Evolutionary conservation across 306 rosid genomes (phyloP), one percentile per base, ranked within the genome.

Genomic region (Abrus pulchellus): DNA sequence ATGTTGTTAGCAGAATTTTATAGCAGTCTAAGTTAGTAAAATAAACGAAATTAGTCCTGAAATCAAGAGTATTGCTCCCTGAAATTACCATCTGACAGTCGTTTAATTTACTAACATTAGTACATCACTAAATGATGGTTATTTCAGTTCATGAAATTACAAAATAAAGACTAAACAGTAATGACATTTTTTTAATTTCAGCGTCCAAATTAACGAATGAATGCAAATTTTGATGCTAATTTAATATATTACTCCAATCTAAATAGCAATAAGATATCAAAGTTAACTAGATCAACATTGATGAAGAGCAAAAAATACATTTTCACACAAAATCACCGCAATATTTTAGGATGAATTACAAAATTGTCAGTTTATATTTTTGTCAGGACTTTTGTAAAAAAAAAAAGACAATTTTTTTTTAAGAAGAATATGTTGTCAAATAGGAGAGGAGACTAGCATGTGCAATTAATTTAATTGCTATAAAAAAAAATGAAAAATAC

Each of bases 1-100:
- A 74, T 62, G 59, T 30, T 29, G 69, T 50, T 9, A 78, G 60
- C 30, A 57, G 48, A 36, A 68, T 43, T 10, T 56, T 52, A 12
- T 55, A 66, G 80, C 65, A 77, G 5, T 52, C 57, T 45, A 9
- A 20, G 7, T 14, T n/a, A n/a, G 27, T 33, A 34, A 34, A 20
- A 20, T 63, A 65, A 36, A 40, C 49, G 36, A 38, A 64, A 14
- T n/a, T 65, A 40, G 20, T 20, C 20, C 20, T 20, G 20, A 20
- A 20, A 20, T 20, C 20, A 20, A 20, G 20, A 20, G 20, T 20
- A 20, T 20, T 20, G 20, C 3, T 36, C 4, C 40, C 4, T 36
- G 40, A 36, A 36, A 2, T 34, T 33, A 34, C 13, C 68, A 13
- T 11, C 20, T 33, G 32, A 55, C 9, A 14, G 28, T 34, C 9